phyloP scores from a whole-genome alignment of 148 eudicot genomes.

The Drosera capensis region DNA sequence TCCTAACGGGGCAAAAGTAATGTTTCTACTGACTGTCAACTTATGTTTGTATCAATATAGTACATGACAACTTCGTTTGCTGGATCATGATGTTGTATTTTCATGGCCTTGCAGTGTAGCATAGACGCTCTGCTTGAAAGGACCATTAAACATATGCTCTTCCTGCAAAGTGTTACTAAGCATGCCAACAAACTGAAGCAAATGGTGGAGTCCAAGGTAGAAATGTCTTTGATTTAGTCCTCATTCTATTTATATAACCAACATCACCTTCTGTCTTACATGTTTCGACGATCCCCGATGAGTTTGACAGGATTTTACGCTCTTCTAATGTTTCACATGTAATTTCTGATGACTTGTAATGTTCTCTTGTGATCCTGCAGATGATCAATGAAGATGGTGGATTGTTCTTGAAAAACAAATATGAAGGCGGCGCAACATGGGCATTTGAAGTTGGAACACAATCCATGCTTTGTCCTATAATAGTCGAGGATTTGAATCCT shows the following conservation, averaged over 20 bases:
- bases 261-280: too few relatives aligned
- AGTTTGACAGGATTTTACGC: too few relatives aligned
- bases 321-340: too few relatives aligned
- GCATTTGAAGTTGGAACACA: conserved; percentile 92
- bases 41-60: neutral
- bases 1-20: conserved; percentile 90
- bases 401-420: conserved; percentile 39
- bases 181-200: conserved; percentile 93
- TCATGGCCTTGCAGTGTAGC: conserved; percentile 61
- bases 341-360: neutral
- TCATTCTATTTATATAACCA: neutral
- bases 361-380: conserved; percentile 18
- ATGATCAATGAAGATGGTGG: conserved; percentile 56
- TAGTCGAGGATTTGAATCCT: conserved; percentile 80
- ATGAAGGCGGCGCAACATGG: conserved; percentile 94
- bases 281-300: too few relatives aligned
- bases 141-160: conserved; percentile 94
- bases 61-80: neutral
- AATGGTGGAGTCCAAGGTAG: conserved; percentile 71
- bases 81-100: neutral
- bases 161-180: conserved; percentile 79
- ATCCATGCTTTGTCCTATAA: conserved; percentile 80
- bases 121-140: conserved; percentile 89
- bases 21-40: neutral
- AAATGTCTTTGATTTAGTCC: conserved; percentile 1